Conservation (phyloP, 164 flowering plant genomes). For the Sedum album region DNA sequence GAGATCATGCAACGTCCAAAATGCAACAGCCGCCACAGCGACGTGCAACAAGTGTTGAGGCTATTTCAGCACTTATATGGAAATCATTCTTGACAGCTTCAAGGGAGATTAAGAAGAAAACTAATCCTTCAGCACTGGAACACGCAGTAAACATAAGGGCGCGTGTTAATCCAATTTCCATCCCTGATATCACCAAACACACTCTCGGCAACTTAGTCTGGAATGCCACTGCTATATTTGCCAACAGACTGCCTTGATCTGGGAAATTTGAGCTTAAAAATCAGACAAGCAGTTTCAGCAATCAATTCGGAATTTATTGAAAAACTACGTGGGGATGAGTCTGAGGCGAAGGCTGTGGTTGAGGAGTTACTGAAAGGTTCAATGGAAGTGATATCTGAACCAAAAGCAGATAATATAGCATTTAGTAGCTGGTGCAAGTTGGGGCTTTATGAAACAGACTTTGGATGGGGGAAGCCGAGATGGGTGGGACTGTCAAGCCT, state of each 20-base stretch:
- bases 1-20: not conserved
- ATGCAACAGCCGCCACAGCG: not conserved
- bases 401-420: not conserved
- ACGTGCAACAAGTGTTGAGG: conserved; percentile 16
- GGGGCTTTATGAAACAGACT: not conserved
- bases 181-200: not conserved
- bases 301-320: too few relatives aligned
- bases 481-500: not conserved
- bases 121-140: not conserved
- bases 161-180: not conserved
- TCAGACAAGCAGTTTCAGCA: not conserved
- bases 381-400: not conserved
- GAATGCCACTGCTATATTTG: too few relatives aligned
- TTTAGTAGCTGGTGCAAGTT: not conserved
- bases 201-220: too few relatives aligned
- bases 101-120: not conserved
- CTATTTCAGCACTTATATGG: conserved; percentile 15
- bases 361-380: not conserved
- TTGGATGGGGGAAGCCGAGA: not conserved
- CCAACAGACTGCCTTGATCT: too few relatives aligned
- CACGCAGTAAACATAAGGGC: not conserved
- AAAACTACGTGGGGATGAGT: not conserved
- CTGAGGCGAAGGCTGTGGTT: not conserved
- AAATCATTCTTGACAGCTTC: conserved; percentile 6
- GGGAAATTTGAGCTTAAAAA: too few relatives aligned